Base-by-base conservation (phyloP, 1,139 yeast genomes). In the Yamadazyma siamensis region DNA sequence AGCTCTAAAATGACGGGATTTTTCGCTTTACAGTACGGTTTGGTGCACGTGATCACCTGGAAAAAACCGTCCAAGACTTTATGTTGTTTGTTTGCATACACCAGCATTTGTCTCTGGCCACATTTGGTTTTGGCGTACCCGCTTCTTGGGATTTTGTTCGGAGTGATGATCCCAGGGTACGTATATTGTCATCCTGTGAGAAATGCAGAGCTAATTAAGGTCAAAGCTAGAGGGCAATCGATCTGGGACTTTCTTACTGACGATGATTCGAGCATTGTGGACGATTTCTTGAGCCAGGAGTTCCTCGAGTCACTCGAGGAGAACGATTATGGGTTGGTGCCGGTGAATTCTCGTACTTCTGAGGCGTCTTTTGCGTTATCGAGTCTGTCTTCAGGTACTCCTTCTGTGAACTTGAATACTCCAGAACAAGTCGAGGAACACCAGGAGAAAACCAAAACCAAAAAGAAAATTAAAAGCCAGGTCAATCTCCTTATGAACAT, bases 101-200 rank as follows among this genome's bases (percentile, higher is more conserved):
- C 88, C 0, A 64, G 77, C 36, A 62, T 75, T 3, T 78, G 85
- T 46, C 55, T 82, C 26, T 73, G 84, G 61, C 96, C 96, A 0
- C 80, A 79, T 49, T 57, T 84, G 30, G 62, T 86, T 6, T 54
- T 81, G 22, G 71, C 79, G 1, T 61, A 80, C 25, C 96, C 96
- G 0, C 49, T 84, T 22, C 39, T 80, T 1, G 70, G 65, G 30
- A 35, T 85, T 4, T 51, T 82, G 22, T 64, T 71, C 38, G 80
- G 79, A 0, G 60, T 82, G 2, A 65, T 87, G 60, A 62, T 82
- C 1, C 91, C 94, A 0, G 87, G 85, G 1, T 88, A 80, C 47
- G 61, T 76, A 13, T 65, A 71, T 32, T 65, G 87, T 32, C 95
- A 87, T 50, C 95, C 89, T 0, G 61, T 76, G 44, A 57, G 65